Percentiles rank a stretch among this genome's conserved stretches.
Conservation (phyloP, 495 filamentous ascomycete species). For the Trichoderma virens region DNA sequence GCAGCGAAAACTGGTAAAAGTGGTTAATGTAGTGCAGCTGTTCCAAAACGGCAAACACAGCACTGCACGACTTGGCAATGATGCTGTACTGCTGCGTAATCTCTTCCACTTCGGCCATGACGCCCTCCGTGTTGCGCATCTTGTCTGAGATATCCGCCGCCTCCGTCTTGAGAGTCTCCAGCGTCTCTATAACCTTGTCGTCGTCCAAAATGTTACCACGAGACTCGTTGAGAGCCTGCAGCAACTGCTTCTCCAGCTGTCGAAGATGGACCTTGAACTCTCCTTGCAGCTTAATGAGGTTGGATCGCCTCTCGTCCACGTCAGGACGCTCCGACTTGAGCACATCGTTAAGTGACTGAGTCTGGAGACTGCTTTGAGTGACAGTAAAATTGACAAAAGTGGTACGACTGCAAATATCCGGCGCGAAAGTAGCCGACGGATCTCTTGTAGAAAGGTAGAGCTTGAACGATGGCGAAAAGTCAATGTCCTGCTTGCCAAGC, state of each 20-base stretch:
- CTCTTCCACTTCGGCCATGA: conserved; percentile 94
- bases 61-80: conserved; percentile 89
- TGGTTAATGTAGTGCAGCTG: conserved; percentile 97
- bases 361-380: conserved; percentile 96
- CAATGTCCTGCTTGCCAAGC: conserved; percentile 96
- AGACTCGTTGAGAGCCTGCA: conserved; percentile 95
- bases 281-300: conserved; percentile 95
- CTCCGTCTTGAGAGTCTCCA: conserved; percentile 96
- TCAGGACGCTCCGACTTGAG: conserved; percentile 95
- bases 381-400: conserved; percentile 99
- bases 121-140: conserved; percentile 92
- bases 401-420: conserved; percentile 94
- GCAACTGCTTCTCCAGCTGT: conserved; percentile 87
- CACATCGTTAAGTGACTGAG: conserved; percentile 93
- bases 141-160: conserved; percentile 92
- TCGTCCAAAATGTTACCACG: conserved; percentile 97
- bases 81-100: conserved; percentile 90
- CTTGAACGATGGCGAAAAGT: conserved; percentile 96
- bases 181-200: conserved; percentile 93
- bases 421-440: conserved; percentile 93
- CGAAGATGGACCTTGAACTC: conserved; percentile 97
- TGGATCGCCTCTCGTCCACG: conserved; percentile 92
- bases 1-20: conserved; percentile 98
- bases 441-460: conserved; percentile 93
- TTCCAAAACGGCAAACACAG: conserved; percentile 92